A percentile compares a stretch with the other conserved stretches of the same genome.
These are phyloP conservation scores for Colletotrichum phormii DNA, from an alignment of 2,329 filamentous ascomycete genomes.

Conservation along the genomic window DNA sequence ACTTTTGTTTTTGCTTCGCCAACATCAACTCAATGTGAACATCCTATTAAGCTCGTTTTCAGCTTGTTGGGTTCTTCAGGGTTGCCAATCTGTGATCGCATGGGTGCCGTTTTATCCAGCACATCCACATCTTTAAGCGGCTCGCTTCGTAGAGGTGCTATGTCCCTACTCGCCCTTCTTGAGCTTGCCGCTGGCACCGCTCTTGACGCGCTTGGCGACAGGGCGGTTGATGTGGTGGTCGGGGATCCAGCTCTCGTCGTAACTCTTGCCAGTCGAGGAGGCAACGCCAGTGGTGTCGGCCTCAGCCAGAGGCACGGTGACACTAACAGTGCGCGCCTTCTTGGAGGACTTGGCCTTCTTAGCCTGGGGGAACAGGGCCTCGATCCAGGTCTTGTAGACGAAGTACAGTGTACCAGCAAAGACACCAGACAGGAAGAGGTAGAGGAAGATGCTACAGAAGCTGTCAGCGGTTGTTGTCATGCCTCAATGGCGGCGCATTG, in stretches of 20 bases:
- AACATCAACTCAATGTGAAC: neutral
- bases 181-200: slow-evolving; percentile 59
- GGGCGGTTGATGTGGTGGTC: slow-evolving; percentile 90
- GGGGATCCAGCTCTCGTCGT: slow-evolving; percentile 95
- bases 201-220: slow-evolving; percentile 75
- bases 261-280: slow-evolving; percentile 76
- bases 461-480: slow-evolving; percentile 60
- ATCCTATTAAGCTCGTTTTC: neutral
- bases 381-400: slow-evolving; percentile 98
- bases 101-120: slow-evolving; percentile 1
- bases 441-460: slow-evolving; percentile 87
- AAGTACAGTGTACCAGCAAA: slow-evolving; percentile 91
- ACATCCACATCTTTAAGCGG: slow-evolving; percentile 13
- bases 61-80: neutral
- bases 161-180: slow-evolving; percentile 36
- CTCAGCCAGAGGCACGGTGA: slow-evolving; percentile 72
- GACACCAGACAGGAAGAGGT: slow-evolving; percentile 84
- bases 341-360: slow-evolving; percentile 73
- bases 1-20: slow-evolving; percentile 3
- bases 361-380: slow-evolving; percentile 92
- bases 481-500: neutral
- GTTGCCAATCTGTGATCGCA: neutral
- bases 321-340: slow-evolving; percentile 76
- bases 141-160: neutral
- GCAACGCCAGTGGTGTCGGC: slow-evolving; percentile 77